phyloP scores from a whole-genome alignment of 2,329 filamentous ascomycete genomes.

The Epichloe bromicola region DNA sequence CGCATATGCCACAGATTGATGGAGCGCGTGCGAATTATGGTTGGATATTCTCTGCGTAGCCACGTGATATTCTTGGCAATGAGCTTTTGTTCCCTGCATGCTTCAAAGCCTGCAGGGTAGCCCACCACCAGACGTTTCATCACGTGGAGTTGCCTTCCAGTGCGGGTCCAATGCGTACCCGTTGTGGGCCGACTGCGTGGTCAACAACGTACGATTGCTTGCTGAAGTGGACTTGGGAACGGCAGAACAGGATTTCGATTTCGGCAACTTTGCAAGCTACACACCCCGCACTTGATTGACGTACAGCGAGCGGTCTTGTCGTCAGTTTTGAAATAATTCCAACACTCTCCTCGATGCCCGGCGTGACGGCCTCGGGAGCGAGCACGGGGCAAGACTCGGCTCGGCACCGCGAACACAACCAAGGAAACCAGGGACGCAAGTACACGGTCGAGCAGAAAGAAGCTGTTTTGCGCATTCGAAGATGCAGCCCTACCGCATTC shows the following conservation, averaged over 20 bases:
- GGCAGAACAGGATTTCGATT: too few relatives aligned
- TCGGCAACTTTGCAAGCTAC: too few relatives aligned
- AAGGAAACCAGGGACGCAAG: constrained; percentile 61
- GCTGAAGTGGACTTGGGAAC: background rate
- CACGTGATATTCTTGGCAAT: background rate
- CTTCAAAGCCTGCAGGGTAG: background rate
- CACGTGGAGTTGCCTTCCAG: background rate
- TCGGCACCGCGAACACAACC: constrained; percentile 54
- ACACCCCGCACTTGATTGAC: background rate
- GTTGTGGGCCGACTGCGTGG: background rate
- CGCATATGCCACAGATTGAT: too few relatives aligned
- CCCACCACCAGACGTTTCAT: background rate
- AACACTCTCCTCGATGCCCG: constrained; percentile 19
- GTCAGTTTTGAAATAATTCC: background rate
- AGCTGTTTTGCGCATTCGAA: constrained; percentile 77
- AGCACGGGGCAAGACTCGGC: constrained; percentile 31
- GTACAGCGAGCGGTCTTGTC: background rate
- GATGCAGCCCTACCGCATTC: constrained; percentile 74
- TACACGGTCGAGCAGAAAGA: constrained; percentile 86
- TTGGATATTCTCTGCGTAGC: background rate
- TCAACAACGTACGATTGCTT: background rate
- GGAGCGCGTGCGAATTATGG: background rate
- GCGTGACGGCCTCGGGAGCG: constrained; percentile 41
- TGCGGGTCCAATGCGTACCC: background rate
- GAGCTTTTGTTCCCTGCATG: too few relatives aligned